phyloP scores from a whole-genome alignment of 495 filamentous ascomycete genomes.

The Jackrogersella minutella region DNA sequence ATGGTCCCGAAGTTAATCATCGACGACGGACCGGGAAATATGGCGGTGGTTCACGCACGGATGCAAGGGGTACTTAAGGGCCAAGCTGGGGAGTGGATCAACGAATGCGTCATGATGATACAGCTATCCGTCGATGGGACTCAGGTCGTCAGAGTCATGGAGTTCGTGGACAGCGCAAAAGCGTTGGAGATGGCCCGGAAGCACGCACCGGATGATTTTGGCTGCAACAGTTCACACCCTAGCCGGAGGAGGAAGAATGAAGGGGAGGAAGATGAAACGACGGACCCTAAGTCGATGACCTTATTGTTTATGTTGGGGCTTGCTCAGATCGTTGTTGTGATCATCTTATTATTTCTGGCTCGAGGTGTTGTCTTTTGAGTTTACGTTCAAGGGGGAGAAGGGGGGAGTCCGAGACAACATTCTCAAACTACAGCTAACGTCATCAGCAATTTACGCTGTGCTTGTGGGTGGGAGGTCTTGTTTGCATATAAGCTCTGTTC shows the following conservation, averaged over 20 bases:
- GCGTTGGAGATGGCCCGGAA: constrained; percentile 48
- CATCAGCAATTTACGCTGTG: neutral
- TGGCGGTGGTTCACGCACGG: constrained; percentile 45
- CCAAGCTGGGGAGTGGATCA: constrained; percentile 41
- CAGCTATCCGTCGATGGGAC: constrained; percentile 41
- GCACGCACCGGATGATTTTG: constrained; percentile 45
- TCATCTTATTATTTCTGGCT: constrained; percentile 24
- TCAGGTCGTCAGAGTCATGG: constrained; percentile 43
- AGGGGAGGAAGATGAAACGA: neutral
- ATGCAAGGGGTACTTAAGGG: constrained; percentile 47
- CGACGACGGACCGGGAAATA: constrained; percentile 43
- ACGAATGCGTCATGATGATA: constrained; percentile 54
- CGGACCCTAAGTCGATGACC: constrained; percentile 21
- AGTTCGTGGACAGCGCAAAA: constrained; percentile 55
- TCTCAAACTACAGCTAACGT: neutral
- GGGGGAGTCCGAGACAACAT: constrained; percentile 18
- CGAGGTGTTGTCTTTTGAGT: constrained; percentile 23
- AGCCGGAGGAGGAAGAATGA: neutral
- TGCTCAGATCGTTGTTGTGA: constrained; percentile 27
- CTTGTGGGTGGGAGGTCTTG: neutral
- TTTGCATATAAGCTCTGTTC: neutral
- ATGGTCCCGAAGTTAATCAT: constrained; percentile 49
- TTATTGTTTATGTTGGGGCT: constrained; percentile 35
- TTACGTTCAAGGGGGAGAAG: no score
- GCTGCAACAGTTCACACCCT: constrained; percentile 2